A percentile compares a stretch with the other conserved stretches of the same genome.
phyloP scores from a whole-genome alignment of 176 grass and related monocot genomes.

The Sorghum bicolor region Sorghum_bicolor_NCBIv3 NC_012873.2:10301501-10302000 shows the following conservation, averaged over 20 bases:
- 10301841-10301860: background rate
- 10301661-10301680: background rate
- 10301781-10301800: background rate
- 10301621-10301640: constrained; percentile 39
- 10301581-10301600: constrained; percentile 30
- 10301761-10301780: background rate
- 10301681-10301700: background rate
- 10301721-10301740: background rate
- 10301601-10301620: constrained; percentile 19
- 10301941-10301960: background rate
- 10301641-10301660: constrained; percentile 43
- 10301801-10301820: background rate
- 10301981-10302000: background rate
- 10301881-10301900: background rate
- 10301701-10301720: background rate
- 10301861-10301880: background rate
- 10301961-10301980: background rate
- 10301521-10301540: constrained; percentile 18
- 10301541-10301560: constrained; percentile 27
- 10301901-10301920: background rate
- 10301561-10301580: constrained; percentile 15
- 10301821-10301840: background rate
- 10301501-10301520: constrained; percentile 48
- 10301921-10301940: too few relatives aligned
- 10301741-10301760: background rate